A percentile compares a stretch with the other conserved stretches of the same genome.
These are phyloP conservation scores for Neurospora sp. DNA, from an alignment of 495 filamentous ascomycete genomes.

Conservation along the genomic window DNA sequence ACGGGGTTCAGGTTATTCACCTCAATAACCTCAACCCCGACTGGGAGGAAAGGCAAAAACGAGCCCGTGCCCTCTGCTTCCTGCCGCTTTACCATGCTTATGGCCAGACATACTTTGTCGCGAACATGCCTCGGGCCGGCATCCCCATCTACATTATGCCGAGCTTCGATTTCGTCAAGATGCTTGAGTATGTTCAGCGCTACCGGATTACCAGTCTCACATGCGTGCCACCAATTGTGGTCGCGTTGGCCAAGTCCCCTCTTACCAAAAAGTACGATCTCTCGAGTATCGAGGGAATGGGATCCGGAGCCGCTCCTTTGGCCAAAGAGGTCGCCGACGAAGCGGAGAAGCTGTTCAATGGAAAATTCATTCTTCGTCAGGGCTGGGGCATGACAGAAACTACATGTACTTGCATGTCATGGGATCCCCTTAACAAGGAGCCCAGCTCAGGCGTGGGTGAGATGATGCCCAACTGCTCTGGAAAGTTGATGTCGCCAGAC, in stretches of 20 bases:
- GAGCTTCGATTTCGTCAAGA: conserved; percentile 60
- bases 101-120: conserved; percentile 38
- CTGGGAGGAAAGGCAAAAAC: conserved; percentile 20
- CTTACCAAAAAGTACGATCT: conserved; percentile 58
- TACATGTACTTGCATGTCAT: conserved; percentile 55
- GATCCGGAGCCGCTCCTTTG: conserved; percentile 55
- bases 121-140: conserved; percentile 23
- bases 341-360: conserved; percentile 46
- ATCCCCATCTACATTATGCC: conserved; percentile 61
- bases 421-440: conserved; percentile 39
- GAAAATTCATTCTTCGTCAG: conserved; percentile 52
- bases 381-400: conserved; percentile 83
- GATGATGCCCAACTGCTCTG: conserved; percentile 57
- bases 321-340: conserved; percentile 52
- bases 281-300: conserved; percentile 47
- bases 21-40: conserved; percentile 38
- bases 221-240: conserved; percentile 59
- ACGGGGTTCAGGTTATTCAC: conserved; percentile 46
- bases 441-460: conserved; percentile 50
- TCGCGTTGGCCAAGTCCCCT: conserved; percentile 63
- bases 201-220: conserved; percentile 55
- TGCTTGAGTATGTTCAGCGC: conserved; percentile 57
- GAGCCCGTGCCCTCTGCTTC: conserved; percentile 35
- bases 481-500: conserved; percentile 44
- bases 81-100: conserved; percentile 70